phyloP scores from a whole-genome alignment of 2,329 filamentous ascomycete genomes.

The Claviceps fusiformis region DNA sequence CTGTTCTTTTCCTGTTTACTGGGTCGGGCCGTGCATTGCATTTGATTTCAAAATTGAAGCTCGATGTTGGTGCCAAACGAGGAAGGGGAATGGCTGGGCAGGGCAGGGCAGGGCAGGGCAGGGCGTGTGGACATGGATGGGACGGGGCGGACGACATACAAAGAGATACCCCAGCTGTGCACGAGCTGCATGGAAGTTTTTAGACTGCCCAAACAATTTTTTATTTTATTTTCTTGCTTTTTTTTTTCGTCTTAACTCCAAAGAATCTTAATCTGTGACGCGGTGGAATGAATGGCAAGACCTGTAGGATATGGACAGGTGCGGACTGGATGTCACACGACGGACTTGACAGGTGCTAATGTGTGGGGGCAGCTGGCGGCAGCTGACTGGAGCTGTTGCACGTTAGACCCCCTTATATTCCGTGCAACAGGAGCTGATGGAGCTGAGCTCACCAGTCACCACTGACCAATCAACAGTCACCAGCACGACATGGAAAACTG shows the following conservation, averaged over 20 bases:
- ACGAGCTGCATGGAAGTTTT: constrained; percentile 1
- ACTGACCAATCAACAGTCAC: no score
- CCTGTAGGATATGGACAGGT: no score
- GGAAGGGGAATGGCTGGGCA: no score
- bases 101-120: no score
- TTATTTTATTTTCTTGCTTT: not conserved
- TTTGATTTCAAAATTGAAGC: not conserved
- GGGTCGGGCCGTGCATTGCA: not conserved
- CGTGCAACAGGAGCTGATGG: no score
- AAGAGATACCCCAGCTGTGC: constrained; percentile 7
- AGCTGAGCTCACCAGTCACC: not conserved
- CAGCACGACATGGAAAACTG: no score
- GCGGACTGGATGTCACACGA: no score
- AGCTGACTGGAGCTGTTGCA: not conserved
- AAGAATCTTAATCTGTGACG: not conserved
- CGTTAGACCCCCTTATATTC: no score
- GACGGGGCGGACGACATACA: not conserved
- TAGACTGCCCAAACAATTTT: not conserved
- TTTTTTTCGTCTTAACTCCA: not conserved
- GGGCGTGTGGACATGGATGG: no score
- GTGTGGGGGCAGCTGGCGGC: no score
- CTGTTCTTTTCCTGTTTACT: not conserved
- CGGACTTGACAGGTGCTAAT: not conserved
- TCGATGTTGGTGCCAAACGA: not conserved
- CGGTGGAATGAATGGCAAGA: not conserved